Conservation (phyloP, 2,329 filamentous ascomycete species). For the Pyrenochaeta sp. region DNA sequence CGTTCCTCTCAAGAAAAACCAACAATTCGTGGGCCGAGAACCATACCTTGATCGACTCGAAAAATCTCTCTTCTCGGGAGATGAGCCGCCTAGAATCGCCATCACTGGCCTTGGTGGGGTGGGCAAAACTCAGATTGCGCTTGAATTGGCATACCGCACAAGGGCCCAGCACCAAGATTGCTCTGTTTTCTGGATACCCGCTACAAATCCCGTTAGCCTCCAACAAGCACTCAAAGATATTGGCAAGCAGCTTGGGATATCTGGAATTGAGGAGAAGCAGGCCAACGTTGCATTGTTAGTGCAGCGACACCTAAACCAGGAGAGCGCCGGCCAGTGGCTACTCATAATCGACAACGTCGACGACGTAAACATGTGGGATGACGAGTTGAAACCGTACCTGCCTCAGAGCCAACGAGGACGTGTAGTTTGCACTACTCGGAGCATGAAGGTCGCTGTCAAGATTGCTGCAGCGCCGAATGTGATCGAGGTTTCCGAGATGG, state of each 20-base stretch:
- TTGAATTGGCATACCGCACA: conserved; percentile 33
- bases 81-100: conserved; percentile 21
- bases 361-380: background rate
- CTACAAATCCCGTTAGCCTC: conserved; percentile 19
- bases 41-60: conserved; percentile 11
- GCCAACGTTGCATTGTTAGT: background rate
- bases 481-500: background rate
- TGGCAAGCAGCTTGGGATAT: background rate
- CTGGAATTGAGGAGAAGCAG: background rate
- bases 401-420: background rate
- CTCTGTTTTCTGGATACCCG: conserved; percentile 29
- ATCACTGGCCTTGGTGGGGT: conserved; percentile 16
- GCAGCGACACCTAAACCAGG: background rate
- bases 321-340: conserved; percentile 13
- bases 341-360: conserved; percentile 5
- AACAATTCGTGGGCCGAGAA: conserved; percentile 4
- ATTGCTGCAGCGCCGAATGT: background rate
- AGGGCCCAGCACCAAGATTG: conserved; percentile 13
- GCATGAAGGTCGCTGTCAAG: background rate
- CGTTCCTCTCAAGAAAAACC: conserved; percentile 1
- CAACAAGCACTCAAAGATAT: conserved; percentile 11
- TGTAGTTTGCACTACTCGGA: conserved; percentile 1
- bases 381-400: background rate
- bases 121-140: conserved; percentile 36
- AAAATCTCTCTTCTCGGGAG: conserved; percentile 19